phyloP scores from a whole-genome alignment of 148 eudicot species.

The Camellia japonica region DNA sequence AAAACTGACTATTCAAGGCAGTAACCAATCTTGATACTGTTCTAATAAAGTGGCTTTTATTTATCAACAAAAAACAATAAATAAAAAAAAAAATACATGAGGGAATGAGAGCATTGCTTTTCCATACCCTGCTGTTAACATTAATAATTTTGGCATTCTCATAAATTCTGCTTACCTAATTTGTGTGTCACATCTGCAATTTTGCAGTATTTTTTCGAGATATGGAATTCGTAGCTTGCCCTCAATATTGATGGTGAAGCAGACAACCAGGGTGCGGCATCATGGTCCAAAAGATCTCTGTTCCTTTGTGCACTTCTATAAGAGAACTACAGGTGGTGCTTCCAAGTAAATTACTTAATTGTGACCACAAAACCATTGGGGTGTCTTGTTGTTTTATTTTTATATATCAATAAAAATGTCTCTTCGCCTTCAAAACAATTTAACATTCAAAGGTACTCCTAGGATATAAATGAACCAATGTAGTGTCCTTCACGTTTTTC shows the following conservation, averaged over 20 bases:
- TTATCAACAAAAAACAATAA: no score
- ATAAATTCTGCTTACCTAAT: slow-evolving; percentile 12
- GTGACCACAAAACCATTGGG: background rate
- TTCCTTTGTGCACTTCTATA: slow-evolving; percentile 37
- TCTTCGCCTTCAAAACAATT: background rate
- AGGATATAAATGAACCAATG: background rate
- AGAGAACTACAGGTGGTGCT: slow-evolving; percentile 41
- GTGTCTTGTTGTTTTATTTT: background rate
- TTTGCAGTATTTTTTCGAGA: slow-evolving; percentile 51
- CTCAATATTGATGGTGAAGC: slow-evolving; percentile 37
- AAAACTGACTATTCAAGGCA: background rate
- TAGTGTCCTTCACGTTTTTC: background rate
- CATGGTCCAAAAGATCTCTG: slow-evolving; percentile 44
- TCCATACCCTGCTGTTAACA: background rate
- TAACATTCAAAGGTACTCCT: background rate
- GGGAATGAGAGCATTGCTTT: background rate
- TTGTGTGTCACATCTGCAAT: slow-evolving; percentile 31
- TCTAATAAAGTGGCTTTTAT: no score
- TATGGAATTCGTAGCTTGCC: slow-evolving; percentile 52
- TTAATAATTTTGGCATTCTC: background rate
- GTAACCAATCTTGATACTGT: no score
- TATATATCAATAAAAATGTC: background rate
- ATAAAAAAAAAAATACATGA: background rate
- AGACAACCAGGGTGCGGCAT: slow-evolving; percentile 24
- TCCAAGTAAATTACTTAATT: slow-evolving; percentile 7